A percentile compares a stretch with the other conserved stretches of the same genome.
phyloP scores from a whole-genome alignment of 257 asterid species.

The Fraxinus cuspidata region DNA sequence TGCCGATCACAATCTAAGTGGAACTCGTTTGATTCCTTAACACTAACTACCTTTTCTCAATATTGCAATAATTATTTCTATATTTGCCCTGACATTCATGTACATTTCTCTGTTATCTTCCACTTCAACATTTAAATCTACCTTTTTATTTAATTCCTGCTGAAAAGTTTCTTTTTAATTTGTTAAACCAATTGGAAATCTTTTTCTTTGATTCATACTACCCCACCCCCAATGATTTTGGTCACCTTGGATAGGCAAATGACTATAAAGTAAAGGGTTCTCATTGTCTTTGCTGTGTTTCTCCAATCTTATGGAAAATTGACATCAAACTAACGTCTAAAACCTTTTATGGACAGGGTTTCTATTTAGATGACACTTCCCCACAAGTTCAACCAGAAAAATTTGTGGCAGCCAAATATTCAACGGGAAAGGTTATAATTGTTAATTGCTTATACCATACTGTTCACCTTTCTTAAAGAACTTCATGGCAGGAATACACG shows the following conservation, averaged over 20 bases:
- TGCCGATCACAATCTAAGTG: neutral
- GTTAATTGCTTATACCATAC: conserved; percentile 7
- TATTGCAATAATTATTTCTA: too few species aligned
- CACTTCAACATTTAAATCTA: neutral
- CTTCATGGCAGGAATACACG: conserved; percentile 9
- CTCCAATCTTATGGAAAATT: neutral
- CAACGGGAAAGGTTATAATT: conserved; percentile 71
- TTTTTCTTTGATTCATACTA: neutral
- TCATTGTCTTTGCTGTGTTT: neutral
- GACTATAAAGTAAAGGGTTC: neutral
- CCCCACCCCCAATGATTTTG: neutral
- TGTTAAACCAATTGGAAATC: neutral
- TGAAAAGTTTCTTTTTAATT: too few species aligned
- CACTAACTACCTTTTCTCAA: neutral
- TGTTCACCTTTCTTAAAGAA: neutral
- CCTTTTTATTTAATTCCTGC: neutral
- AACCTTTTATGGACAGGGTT: conserved; percentile 57
- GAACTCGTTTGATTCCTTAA: neutral
- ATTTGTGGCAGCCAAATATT: conserved; percentile 80
- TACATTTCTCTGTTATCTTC: neutral
- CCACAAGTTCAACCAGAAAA: conserved; percentile 60
- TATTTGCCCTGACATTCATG: neutral
- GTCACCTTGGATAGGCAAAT: neutral
- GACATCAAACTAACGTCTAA: conserved; percentile 6
- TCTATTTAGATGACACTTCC: conserved; percentile 58